Conservation (phyloP, 2,329 filamentous ascomycete genomes). For the Lasiodiplodia sp. region DNA sequence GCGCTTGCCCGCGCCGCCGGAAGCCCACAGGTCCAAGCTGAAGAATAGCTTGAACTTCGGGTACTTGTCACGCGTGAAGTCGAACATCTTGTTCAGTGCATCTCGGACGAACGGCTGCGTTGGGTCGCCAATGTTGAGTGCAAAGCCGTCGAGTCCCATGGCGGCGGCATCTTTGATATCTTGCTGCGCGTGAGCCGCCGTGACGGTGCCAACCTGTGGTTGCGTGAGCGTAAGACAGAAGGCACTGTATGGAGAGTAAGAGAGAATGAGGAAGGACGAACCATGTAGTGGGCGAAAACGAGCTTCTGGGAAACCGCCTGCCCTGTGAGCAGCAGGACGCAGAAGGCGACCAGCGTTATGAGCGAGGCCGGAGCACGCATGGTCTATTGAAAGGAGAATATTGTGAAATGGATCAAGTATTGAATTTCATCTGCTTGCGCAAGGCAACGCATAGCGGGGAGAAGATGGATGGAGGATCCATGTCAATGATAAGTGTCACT, state of each 20-base stretch:
- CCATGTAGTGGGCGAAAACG: conserved; percentile 17
- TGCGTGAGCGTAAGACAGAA: not conserved
- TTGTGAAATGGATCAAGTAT: not conserved
- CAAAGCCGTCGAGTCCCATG: conserved; percentile 7
- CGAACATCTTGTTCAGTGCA: conserved; percentile 42
- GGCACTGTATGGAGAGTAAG: not conserved
- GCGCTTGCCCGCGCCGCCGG: conserved; percentile 35
- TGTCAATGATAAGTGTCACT: too few species aligned
- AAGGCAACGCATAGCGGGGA: not conserved
- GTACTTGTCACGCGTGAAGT: conserved; percentile 37
- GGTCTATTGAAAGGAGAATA: not conserved
- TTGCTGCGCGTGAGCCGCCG: conserved; percentile 28
- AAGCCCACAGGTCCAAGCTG: conserved; percentile 46
- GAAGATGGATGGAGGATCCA: too few species aligned
- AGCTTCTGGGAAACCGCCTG: not conserved
- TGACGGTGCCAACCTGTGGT: conserved; percentile 6
- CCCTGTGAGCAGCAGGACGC: not conserved
- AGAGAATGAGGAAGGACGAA: not conserved
- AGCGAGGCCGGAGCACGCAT: not conserved
- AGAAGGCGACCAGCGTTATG: not conserved
- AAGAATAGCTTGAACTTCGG: conserved; percentile 47
- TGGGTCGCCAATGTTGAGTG: conserved; percentile 38
- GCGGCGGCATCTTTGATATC: conserved; percentile 42
- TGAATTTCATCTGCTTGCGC: not conserved
- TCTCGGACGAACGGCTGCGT: conserved; percentile 36